Percentiles rank a stretch among this genome's conserved stretches.
phyloP scores from a whole-genome alignment of 78 protist species.

The Dictyostelium firmibasis region DNA sequence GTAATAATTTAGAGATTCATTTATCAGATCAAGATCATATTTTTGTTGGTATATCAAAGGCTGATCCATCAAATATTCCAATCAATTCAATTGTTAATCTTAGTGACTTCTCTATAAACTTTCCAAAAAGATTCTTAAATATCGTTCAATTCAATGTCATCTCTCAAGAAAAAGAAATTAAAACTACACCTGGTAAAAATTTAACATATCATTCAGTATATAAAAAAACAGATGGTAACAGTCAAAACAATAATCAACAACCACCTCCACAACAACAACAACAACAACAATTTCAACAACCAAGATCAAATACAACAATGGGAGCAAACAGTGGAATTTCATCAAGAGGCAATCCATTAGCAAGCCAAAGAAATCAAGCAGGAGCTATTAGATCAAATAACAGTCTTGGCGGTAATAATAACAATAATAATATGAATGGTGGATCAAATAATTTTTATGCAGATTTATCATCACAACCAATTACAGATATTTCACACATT shows the following conservation, averaged over 20 bases:
- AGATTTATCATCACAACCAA: neutral
- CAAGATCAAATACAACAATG: neutral
- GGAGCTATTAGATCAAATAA: neutral
- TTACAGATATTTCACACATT: neutral
- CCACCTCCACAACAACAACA: slow-evolving; percentile 10
- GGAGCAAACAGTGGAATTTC: neutral
- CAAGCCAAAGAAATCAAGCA: neutral
- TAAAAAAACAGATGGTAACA: neutral
- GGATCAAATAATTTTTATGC: neutral
- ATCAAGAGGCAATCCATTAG: neutral
- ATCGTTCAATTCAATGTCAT: neutral
- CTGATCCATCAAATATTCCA: neutral
- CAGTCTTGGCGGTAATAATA: neutral
- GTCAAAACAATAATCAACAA: neutral
- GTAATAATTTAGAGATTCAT: neutral
- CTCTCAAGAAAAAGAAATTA: neutral
- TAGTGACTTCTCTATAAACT: neutral
- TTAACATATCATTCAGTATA: slow-evolving; percentile 1
- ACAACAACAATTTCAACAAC: slow-evolving; percentile 37
- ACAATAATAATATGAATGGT: neutral
- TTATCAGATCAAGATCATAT: neutral
- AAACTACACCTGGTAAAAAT: neutral
- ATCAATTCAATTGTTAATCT: neutral
- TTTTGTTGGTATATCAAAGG: neutral
- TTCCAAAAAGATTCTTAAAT: neutral